Percentiles rank a stretch among this genome's conserved stretches.
phyloP scores from a whole-genome alignment of 1,284 basidiomycete genomes.

The Cryptococcus sp. region DNA sequence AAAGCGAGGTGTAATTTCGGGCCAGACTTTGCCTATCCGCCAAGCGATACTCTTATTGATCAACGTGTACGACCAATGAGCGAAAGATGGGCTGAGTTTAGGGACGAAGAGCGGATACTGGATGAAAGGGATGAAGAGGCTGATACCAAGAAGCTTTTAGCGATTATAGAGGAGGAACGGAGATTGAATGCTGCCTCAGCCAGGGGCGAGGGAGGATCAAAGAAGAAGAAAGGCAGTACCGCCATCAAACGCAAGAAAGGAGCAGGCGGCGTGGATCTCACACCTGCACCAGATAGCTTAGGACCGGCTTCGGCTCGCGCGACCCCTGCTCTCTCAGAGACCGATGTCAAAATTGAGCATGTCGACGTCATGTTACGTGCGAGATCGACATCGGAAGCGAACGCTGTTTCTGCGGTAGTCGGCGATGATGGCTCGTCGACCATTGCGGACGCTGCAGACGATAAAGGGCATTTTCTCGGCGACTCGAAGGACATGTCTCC shows the following conservation, averaged over 20 bases:
- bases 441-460: background rate
- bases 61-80: constrained; percentile 28
- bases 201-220: constrained; percentile 9
- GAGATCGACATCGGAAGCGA: no score
- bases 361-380: no score
- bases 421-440: no score
- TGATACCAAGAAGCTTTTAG: constrained; percentile 24
- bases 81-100: constrained; percentile 47
- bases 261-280: constrained; percentile 4
- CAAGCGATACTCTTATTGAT: constrained; percentile 40
- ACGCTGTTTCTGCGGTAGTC: no score
- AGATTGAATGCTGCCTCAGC: constrained; percentile 4
- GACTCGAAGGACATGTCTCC: background rate
- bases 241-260: background rate
- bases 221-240: constrained; percentile 5
- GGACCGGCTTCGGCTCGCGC: no score
- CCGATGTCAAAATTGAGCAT: no score
- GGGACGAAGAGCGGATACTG: constrained; percentile 37
- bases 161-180: constrained; percentile 27
- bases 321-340: no score
- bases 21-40: constrained; percentile 77
- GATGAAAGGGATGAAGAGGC: constrained; percentile 48
- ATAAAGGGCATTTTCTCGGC: background rate
- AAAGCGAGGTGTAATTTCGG: constrained; percentile 83
- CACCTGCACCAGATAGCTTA: background rate